A percentile compares a stretch with the other conserved stretches of the same genome.
Evolutionary conservation across 2,329 filamentous ascomycete species (phyloP).

Genomic region (Cylindrodendrum hubeiense): DNA sequence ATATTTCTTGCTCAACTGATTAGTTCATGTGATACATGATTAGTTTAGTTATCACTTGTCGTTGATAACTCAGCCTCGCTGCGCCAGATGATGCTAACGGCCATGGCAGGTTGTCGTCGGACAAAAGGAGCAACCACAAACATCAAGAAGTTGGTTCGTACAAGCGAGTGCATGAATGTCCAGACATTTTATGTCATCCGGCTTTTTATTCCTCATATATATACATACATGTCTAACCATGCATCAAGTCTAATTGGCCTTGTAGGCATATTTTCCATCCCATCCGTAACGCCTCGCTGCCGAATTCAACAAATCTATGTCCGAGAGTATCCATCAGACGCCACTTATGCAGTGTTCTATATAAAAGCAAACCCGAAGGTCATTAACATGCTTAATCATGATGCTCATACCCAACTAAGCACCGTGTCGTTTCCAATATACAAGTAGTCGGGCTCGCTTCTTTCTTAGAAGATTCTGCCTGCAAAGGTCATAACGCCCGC

Average conservation of each 20-base stretch:
- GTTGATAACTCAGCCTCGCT: no score
- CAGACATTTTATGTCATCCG: background rate
- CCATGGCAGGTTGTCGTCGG: background rate
- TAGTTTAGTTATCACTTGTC: background rate
- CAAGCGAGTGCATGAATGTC: background rate
- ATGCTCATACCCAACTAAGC: constrained; percentile 11
- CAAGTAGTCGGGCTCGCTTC: constrained; percentile 13
- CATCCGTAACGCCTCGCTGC: constrained; percentile 17
- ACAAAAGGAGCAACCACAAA: background rate
- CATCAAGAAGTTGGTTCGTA: background rate
- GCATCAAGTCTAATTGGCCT: background rate
- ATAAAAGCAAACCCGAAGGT: background rate
- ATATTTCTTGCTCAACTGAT: constrained; percentile 1
- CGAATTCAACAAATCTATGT: background rate
- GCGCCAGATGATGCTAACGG: no score
- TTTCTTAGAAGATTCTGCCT: constrained; percentile 35
- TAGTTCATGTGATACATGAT: background rate
- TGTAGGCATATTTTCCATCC: background rate
- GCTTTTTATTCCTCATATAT: background rate
- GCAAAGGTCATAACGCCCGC: constrained; percentile 43
- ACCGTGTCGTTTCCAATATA: constrained; percentile 13
- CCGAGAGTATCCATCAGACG: background rate
- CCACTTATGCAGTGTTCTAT: constrained; percentile 10
- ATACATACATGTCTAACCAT: constrained; percentile 1
- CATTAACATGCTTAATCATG: constrained; percentile 2